Evolutionary conservation across 176 grass and related monocot species (phyloP).

Genomic region (Oryza nivara): DNA sequence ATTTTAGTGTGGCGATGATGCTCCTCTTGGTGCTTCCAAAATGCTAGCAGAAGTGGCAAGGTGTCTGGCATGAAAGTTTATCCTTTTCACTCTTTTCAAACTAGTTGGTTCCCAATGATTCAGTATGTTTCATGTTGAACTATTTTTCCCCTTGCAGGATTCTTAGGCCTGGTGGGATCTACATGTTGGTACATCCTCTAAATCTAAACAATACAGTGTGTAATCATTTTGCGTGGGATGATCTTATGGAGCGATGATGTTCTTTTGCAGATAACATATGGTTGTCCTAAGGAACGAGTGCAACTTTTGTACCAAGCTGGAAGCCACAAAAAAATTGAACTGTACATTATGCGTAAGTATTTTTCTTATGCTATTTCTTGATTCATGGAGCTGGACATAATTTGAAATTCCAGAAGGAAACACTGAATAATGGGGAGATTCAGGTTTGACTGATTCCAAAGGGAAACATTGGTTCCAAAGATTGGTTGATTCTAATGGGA

Average conservation of each 20-base stretch:
- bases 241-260: conserved; percentile 12
- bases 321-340: conserved; percentile 52
- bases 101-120: conserved; percentile 22
- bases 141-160: conserved; percentile 54
- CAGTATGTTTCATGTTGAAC: conserved; percentile 18
- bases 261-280: conserved; percentile 85
- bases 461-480: background rate
- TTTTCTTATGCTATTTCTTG: background rate
- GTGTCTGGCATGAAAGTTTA: conserved; percentile 35
- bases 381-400: background rate
- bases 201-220: conserved; percentile 17
- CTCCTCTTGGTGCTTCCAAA: conserved; percentile 68
- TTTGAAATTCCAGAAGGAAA: background rate
- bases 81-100: conserved; percentile 10
- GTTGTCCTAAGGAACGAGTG: conserved; percentile 73
- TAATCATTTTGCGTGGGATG: background rate
- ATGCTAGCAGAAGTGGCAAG: conserved; percentile 88
- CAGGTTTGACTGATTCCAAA: background rate
- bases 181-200: conserved; percentile 73
- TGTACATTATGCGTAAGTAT: conserved; percentile 67
- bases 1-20: conserved; percentile 72
- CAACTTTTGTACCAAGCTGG: conserved; percentile 63
- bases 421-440: background rate
- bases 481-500: background rate
- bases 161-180: conserved; percentile 70